Conservation (phyloP, 352 stramenopile species). For the Blastocystis sp. region DNA sequence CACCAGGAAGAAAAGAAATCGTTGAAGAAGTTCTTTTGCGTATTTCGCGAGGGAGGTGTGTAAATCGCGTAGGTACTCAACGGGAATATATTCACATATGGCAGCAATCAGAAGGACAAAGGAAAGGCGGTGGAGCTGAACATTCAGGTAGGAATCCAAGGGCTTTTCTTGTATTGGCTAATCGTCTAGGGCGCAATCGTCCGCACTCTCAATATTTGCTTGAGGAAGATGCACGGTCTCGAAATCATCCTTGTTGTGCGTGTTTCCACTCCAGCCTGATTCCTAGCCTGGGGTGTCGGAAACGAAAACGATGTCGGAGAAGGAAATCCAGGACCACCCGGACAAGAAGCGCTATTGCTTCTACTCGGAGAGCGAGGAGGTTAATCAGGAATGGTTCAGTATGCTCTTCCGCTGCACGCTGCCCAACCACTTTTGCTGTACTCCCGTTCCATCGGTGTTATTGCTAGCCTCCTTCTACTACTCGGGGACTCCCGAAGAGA, state of each 20-base stretch:
- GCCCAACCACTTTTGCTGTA: conserved; percentile 66
- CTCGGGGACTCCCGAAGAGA: conserved; percentile 48
- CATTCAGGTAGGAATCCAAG: conserved; percentile 52
- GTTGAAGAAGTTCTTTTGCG: conserved; percentile 70
- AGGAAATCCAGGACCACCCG: conserved; percentile 55
- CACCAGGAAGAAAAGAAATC: conserved; percentile 69
- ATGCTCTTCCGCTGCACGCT: conserved; percentile 64
- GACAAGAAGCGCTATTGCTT: conserved; percentile 69
- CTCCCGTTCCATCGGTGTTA: background rate
- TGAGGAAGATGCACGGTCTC: conserved; percentile 66
- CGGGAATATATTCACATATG: conserved; percentile 68
- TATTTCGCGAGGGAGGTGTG: background rate
- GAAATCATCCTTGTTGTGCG: conserved; percentile 64
- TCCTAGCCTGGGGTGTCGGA: conserved; percentile 54
- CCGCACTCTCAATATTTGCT: conserved; percentile 56
- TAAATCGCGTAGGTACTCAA: conserved; percentile 21
- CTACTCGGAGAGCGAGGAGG: conserved; percentile 67
- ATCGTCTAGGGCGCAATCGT: conserved; percentile 60
- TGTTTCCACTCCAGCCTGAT: background rate
- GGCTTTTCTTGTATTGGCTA: background rate
- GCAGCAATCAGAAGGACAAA: conserved; percentile 68
- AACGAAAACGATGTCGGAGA: conserved; percentile 28
- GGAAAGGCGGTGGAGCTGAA: conserved; percentile 60
- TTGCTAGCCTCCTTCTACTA: conserved; percentile 56
- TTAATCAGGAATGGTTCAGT: conserved; percentile 67